Evolutionary conservation across 768 basidiomycete species (phyloP).

Genomic region (Sistotremastrum suecicum): DNA sequence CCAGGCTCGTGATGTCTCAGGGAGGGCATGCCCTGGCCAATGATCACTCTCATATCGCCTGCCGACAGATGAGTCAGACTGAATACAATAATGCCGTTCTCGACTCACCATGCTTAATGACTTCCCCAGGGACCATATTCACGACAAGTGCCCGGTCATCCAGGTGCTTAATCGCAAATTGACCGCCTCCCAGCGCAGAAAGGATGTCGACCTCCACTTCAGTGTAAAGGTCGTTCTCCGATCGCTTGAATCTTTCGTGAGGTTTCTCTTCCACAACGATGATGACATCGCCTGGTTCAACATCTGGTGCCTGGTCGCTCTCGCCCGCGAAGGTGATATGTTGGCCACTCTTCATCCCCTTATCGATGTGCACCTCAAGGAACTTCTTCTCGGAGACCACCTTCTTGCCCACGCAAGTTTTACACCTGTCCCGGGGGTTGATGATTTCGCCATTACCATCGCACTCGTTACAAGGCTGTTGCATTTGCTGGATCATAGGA

Average conservation of each 20-base stretch:
- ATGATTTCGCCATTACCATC: constrained; percentile 90
- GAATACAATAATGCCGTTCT: not conserved
- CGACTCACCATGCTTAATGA: constrained; percentile 79
- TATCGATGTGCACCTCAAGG: constrained; percentile 95
- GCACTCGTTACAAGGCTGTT: constrained; percentile 89
- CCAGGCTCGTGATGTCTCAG: constrained; percentile 95
- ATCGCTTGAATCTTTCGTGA: constrained; percentile 77
- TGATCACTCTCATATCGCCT: constrained; percentile 86
- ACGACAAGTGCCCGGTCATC: constrained; percentile 85
- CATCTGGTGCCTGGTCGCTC: constrained; percentile 82
- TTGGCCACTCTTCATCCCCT: constrained; percentile 92
- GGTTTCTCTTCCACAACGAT: constrained; percentile 90
- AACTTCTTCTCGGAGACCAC: constrained; percentile 89
- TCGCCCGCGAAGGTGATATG: constrained; percentile 82
- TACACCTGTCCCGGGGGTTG: constrained; percentile 85
- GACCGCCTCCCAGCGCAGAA: constrained; percentile 86
- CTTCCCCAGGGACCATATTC: constrained; percentile 74
- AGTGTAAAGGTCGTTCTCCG: constrained; percentile 73
- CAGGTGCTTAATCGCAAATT: constrained; percentile 80
- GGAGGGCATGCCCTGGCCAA: constrained; percentile 96
- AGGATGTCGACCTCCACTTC: constrained; percentile 89
- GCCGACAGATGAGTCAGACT: constrained; percentile 1
- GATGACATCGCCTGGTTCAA: constrained; percentile 86
- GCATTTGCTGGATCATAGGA: constrained; percentile 99
- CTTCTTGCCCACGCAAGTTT: constrained; percentile 91